A percentile compares a stretch with the other conserved stretches of the same genome.
These are phyloP conservation scores for Macrocystidia cucumis DNA, from an alignment of 1,284 basidiomycete genomes.

Conservation along the genomic window DNA sequence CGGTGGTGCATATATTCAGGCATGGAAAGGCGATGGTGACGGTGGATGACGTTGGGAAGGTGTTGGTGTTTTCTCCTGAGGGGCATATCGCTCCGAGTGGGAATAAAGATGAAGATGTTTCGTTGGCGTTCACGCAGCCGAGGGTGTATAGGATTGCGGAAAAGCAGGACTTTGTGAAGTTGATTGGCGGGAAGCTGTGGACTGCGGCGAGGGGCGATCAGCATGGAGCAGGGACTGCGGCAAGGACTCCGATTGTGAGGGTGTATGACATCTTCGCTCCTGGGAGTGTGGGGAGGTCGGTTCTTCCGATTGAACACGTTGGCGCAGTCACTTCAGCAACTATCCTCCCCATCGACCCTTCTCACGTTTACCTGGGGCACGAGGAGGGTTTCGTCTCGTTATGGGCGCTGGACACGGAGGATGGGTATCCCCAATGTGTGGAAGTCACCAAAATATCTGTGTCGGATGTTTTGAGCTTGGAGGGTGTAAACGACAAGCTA, in stretches of 20 bases:
- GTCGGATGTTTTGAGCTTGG: conserved; percentile 75
- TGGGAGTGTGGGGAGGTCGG: conserved; percentile 36
- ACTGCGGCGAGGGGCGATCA: conserved; percentile 54
- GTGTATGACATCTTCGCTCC: conserved; percentile 68
- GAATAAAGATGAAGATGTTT: conserved; percentile 26
- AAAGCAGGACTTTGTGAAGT: conserved; percentile 70
- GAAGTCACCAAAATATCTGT: conserved; percentile 72
- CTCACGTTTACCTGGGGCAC: conserved; percentile 82
- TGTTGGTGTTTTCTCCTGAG: conserved; percentile 59
- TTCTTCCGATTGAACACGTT: conserved; percentile 53
- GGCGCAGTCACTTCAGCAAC: conserved; percentile 83
- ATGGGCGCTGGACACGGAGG: conserved; percentile 54
- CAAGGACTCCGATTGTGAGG: conserved; percentile 63
- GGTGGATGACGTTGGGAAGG: conserved; percentile 80
- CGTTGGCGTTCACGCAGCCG: conserved; percentile 39
- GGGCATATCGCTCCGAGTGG: conserved; percentile 22
- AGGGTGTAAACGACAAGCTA: conserved; percentile 72
- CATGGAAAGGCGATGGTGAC: conserved; percentile 65
- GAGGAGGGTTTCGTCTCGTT: conserved; percentile 85
- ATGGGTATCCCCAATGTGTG: conserved; percentile 49
- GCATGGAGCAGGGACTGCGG: conserved; percentile 25
- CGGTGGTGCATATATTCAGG: conserved; percentile 70
- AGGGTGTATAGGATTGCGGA: conserved; percentile 71
- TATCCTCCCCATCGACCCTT: conserved; percentile 61
- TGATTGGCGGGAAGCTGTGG: conserved; percentile 77